phyloP scores from a whole-genome alignment of 2,329 filamentous ascomycete genomes.

The Elsinoe australis region DNA sequence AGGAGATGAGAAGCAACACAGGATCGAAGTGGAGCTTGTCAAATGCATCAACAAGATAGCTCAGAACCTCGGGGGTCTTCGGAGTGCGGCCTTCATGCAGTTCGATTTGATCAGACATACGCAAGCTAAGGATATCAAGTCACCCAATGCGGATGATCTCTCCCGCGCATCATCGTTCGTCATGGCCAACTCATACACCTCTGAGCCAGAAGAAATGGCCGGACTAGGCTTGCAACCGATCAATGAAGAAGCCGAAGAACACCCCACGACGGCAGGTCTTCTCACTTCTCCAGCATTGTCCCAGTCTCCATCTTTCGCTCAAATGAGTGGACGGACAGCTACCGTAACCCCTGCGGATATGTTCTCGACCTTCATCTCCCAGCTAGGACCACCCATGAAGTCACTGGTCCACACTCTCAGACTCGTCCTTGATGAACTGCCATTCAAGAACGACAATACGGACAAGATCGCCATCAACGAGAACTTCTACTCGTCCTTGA shows the following conservation, averaged over 20 bases:
- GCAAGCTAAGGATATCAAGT: slow-evolving; percentile 20
- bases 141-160: slow-evolving; percentile 3
- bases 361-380: slow-evolving; percentile 80
- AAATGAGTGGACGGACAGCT: slow-evolving; percentile 10
- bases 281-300: slow-evolving; percentile 5
- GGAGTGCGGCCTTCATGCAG: slow-evolving; percentile 83
- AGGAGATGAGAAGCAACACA: slow-evolving; percentile 71
- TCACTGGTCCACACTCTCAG: slow-evolving; percentile 87
- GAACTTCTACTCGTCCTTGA: slow-evolving; percentile 70
- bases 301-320: background rate
- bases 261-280: background rate
- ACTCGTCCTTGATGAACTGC: slow-evolving; percentile 78
- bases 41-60: slow-evolving; percentile 77
- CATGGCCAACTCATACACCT: background rate
- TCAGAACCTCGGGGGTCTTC: slow-evolving; percentile 81
- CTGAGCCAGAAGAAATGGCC: slow-evolving; percentile 12
- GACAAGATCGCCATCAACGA: slow-evolving; percentile 67
- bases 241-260: slow-evolving; percentile 16
- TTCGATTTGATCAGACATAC: slow-evolving; percentile 71
- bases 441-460: slow-evolving; percentile 61
- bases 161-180: slow-evolving; percentile 17
- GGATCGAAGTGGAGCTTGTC: slow-evolving; percentile 69
- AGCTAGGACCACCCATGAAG: slow-evolving; percentile 90
- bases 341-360: slow-evolving; percentile 60
- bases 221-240: slow-evolving; percentile 17